A percentile compares a stretch with the other conserved stretches of the same genome.
These are phyloP conservation scores for Acanthamoeba castellanii DNA, from an alignment of 208 protist genomes.

Conservation along the genomic window DNA sequence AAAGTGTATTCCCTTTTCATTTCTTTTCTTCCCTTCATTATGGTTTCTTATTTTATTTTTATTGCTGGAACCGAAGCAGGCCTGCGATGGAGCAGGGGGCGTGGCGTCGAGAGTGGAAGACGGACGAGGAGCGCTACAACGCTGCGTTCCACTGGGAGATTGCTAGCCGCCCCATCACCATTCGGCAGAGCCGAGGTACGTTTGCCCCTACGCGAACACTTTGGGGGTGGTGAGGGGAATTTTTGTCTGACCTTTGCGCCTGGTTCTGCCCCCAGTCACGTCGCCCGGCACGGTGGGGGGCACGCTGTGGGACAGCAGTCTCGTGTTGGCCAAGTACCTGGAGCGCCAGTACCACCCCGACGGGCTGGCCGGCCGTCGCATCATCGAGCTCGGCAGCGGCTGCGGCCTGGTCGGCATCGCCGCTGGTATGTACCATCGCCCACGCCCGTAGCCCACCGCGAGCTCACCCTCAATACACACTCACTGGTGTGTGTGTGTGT, in stretches of 20 bases:
- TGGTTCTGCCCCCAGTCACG: background rate
- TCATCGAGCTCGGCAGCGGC: constrained; percentile 16
- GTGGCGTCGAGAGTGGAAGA: constrained; percentile 15
- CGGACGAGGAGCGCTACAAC: background rate
- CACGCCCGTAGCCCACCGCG: too few relatives aligned
- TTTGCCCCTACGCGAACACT: background rate
- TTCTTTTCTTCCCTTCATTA: background rate
- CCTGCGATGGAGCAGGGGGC: background rate
- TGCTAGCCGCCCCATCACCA: background rate
- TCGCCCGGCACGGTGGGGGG: background rate
- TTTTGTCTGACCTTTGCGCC: background rate
- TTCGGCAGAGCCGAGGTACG: background rate
- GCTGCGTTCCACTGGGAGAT: background rate
- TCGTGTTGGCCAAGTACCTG: constrained; percentile 10
- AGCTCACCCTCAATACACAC: too few relatives aligned
- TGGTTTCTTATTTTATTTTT: too few relatives aligned
- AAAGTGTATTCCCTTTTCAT: background rate
- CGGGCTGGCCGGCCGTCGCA: background rate
- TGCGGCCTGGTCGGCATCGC: constrained; percentile 17
- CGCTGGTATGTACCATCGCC: background rate
- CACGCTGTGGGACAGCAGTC: constrained; percentile 11
- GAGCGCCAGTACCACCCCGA: background rate
- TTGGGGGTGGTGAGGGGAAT: background rate
- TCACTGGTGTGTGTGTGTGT: too few relatives aligned
- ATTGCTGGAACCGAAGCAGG: background rate